Base-by-base conservation (phyloP, 2,329 filamentous ascomycete species). In the Pseudopithomyces chartarum region DNA sequence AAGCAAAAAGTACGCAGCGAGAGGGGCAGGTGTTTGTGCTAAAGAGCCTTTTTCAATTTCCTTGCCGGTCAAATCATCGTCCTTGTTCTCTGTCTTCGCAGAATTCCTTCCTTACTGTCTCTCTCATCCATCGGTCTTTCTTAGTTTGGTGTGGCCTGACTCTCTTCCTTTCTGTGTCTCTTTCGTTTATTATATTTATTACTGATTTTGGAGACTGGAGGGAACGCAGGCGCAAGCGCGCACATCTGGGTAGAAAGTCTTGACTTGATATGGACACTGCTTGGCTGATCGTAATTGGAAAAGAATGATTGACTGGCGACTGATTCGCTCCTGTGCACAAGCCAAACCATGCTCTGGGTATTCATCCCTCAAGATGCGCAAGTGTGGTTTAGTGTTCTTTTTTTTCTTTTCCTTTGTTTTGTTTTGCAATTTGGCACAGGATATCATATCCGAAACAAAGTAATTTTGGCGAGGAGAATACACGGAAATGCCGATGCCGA, bases 231-330 rank as follows among this genome's bases (percentile, higher is more conserved):
- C 61, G 58, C 56, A 62, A 57, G 54, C 52, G 58, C 62, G 56
- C 60, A 59, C 58, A 58, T 55, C n/a, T 17, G 7, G 13, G 38
- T 63, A 59, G 55, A 56, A 13, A 39, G 39, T 40, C 56, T 66
- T 65, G 59, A 60, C 52, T 56, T 56, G 54, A 52, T 56, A 52
- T 45, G 48, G 54, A 42, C 53, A 54, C 42, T 66, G 42, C 47
- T 48, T 48, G 45, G 40, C 38, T 19, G 52, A 54, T 59, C 61
- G 62, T 70, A 70, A 71, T 70, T 66, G 67, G 64, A 69, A 68
- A 69, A 64, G 59, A 60, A 62, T 56, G 46, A 60, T 62, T 52
- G 54, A 59, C 12, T 55, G 54, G 56, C 50, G 52, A 54, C 50
- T 55, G 48, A 55, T 42, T 46, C 43, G 23, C 42, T 42, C 33